Evolutionary conservation across 2,329 filamentous ascomycete genomes (phyloP), one percentile per base, ranked within the genome.

Genomic region (Pseudocercospora musae): DNA sequence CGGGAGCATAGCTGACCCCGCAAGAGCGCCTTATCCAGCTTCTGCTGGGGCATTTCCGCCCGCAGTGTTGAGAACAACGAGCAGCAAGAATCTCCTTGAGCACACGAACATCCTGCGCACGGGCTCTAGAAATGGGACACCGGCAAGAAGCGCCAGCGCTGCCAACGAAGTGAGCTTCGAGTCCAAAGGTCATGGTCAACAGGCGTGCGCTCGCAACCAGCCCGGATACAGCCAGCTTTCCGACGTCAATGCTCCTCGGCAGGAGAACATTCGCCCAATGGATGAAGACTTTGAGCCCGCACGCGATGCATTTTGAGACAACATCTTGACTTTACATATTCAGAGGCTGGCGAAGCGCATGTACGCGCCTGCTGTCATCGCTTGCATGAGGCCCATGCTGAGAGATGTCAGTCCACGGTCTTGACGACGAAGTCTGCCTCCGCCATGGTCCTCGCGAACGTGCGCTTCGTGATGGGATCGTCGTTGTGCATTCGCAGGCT

Each of bases 41-140:
- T 25, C 52, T 27, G 21, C 21, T 27, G n/a, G 21, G 8, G 15
- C n/a, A 18, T 18, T 29, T 13, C 33, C 58, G 18, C 46, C 56
- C 15, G 52, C 58, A 9, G 55, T 29, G 25, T 53, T 56, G 21
- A 59, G 56, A 33, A 48, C 42, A 7, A 40, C 29, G 18, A 62
- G 57, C 46, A 69, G 60, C 44, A 66, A 63, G 55, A 44, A 69
- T 31, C 62, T 73, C 58, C 27, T 66, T 46, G 60, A 62, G n/a
- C 55, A 66, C 62, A 65, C 71, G 52, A 63, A 68, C 57, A 59
- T 63, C 23, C 62, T 69, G 11, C 68, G 68, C 31, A 23, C 52
- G 23, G 52, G 52, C 18, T 25, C 48, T 25, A 40, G 23, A 8
- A 54, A 18, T n/a, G 52, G 29, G 29, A 23, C 27, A 11, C 9